A percentile compares a stretch with the other conserved stretches of the same genome.
Evolutionary conservation across 768 basidiomycete genomes (phyloP).

Genomic region (Phlebiopsis flavidoalba): DNA sequence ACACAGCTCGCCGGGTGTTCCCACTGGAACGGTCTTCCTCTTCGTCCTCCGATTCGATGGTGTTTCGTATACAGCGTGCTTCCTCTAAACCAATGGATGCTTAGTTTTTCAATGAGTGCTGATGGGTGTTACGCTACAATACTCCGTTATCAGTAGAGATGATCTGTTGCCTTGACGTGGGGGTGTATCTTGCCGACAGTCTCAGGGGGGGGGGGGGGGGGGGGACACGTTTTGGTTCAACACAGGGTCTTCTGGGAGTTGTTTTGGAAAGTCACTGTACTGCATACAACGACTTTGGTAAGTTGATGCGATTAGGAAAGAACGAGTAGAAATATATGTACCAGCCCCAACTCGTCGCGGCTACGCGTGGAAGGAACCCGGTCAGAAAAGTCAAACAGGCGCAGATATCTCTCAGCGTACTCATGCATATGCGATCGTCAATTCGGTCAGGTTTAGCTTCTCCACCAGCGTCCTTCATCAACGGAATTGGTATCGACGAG

Average conservation of each 20-base stretch:
- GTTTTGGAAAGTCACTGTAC: conserved; percentile 86
- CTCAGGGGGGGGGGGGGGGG: too few species aligned
- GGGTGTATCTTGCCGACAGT: conserved; percentile 76
- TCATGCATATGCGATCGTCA: conserved; percentile 85
- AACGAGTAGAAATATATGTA: neutral
- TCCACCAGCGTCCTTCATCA: conserved; percentile 71
- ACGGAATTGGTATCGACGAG: conserved; percentile 69
- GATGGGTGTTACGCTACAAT: conserved; percentile 16
- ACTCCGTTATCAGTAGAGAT: conserved; percentile 51
- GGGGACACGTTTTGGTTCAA: conserved; percentile 67
- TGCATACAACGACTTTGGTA: conserved; percentile 20
- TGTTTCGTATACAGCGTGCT: neutral
- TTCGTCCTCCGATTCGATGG: neutral
- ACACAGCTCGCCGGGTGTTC: conserved; percentile 69
- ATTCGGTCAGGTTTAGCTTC: conserved; percentile 60
- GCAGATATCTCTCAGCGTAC: conserved; percentile 36
- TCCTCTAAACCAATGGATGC: neutral
- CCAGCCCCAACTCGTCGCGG: conserved; percentile 80
- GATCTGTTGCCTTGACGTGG: conserved; percentile 73
- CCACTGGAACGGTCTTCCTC: conserved; percentile 48
- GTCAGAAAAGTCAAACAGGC: neutral
- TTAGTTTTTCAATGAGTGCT: neutral
- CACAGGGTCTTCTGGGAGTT: conserved; percentile 58
- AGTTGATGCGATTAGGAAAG: neutral
- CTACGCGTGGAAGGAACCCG: conserved; percentile 28